Percentiles rank a stretch among this genome's conserved stretches.
Conservation (phyloP, 2,329 filamentous ascomycete species). For the Fusarium beomiforme region DNA sequence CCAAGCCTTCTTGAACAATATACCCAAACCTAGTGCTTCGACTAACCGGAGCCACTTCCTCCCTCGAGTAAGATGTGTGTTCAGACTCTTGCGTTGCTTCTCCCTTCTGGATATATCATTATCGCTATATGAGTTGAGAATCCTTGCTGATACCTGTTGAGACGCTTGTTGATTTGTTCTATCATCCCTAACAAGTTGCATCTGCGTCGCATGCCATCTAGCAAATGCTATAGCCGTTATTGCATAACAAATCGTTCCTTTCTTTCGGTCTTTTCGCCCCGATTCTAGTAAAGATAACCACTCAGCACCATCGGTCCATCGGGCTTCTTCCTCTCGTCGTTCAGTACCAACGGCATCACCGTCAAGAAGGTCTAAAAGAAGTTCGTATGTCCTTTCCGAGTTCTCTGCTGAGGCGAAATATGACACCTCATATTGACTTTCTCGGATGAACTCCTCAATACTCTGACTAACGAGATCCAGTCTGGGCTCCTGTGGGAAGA, state of each 20-base stretch:
- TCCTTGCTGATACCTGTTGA: neutral
- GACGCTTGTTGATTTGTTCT: neutral
- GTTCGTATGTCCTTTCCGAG: neutral
- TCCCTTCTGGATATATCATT: neutral
- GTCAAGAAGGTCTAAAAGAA: neutral
- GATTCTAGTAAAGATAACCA: neutral
- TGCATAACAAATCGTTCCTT: neutral
- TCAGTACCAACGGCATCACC: neutral
- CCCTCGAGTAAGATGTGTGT: neutral
- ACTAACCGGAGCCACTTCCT: neutral
- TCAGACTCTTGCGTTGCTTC: neutral
- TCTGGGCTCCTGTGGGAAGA: neutral
- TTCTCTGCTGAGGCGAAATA: neutral
- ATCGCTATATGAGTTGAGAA: neutral
- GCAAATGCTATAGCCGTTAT: neutral
- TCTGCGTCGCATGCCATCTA: neutral
- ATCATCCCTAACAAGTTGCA: neutral
- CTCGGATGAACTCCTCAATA: neutral
- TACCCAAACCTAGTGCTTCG: neutral
- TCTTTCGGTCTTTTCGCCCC: neutral
- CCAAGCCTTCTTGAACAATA: neutral
- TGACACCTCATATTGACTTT: neutral
- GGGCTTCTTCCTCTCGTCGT: neutral
- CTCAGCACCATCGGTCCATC: neutral
- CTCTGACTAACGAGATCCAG: neutral